Conservation (phyloP, 108 stramenopile genomes). For the Phaeodactylum tricornutum region DNA sequence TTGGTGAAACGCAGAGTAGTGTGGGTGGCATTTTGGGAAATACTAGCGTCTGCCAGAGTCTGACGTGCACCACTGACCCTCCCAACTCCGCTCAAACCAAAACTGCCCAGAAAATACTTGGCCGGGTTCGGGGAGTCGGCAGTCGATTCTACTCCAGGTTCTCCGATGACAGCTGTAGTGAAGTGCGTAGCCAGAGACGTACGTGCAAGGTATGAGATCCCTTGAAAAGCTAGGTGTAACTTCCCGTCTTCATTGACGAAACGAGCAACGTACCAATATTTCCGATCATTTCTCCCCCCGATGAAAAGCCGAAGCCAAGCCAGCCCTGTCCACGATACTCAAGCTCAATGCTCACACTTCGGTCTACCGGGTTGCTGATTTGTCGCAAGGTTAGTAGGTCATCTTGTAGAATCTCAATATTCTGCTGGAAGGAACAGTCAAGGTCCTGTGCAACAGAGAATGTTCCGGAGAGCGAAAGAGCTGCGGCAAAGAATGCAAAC, state of each 20-base stretch:
- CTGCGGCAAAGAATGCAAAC: too few relatives aligned
- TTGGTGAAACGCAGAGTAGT: constrained; percentile 58
- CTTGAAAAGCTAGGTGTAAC: too few relatives aligned
- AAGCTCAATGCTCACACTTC: constrained; percentile 10
- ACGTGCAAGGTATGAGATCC: too few relatives aligned
- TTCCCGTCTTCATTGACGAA: too few relatives aligned
- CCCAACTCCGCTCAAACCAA: constrained; percentile 14
- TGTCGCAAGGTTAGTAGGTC: constrained; percentile 5
- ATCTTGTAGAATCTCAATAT: too few relatives aligned
- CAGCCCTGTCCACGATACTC: constrained; percentile 14
- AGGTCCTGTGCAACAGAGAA: too few relatives aligned
- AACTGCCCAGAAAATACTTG: constrained; percentile 36
- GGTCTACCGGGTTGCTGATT: constrained; percentile 13
- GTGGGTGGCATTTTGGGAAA: constrained; percentile 21
- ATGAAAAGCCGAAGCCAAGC: constrained; percentile 19
- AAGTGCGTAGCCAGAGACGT: too few relatives aligned
- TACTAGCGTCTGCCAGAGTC: constrained; percentile 36
- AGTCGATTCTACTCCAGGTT: constrained; percentile 8
- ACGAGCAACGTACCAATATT: too few relatives aligned
- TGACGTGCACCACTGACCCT: constrained; percentile 24
- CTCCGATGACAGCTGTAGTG: constrained; percentile 27
- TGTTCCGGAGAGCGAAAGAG: too few relatives aligned
- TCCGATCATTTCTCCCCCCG: constrained; percentile 15
- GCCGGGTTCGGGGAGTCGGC: constrained; percentile 7
- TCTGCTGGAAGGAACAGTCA: too few relatives aligned